phyloP scores from a whole-genome alignment of 108 stramenopile genomes.

The Pseudonitzschia multiseries region DNA sequence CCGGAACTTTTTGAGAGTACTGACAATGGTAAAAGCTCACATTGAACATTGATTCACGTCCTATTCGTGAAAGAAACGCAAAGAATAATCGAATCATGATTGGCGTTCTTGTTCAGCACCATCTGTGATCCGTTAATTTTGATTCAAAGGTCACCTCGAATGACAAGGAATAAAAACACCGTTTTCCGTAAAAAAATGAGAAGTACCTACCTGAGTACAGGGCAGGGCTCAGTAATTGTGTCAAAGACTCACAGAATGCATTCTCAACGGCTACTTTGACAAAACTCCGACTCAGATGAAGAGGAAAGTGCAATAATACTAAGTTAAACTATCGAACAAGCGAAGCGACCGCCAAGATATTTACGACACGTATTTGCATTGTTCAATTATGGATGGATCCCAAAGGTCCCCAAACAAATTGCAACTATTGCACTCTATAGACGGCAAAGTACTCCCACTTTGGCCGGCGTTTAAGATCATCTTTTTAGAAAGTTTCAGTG shows the following conservation, averaged over 20 bases:
- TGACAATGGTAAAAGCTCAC: neutral
- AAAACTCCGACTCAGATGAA: neutral
- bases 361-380: neutral
- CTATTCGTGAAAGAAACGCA: neutral
- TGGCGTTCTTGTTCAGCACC: no score
- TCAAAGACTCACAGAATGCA: neutral
- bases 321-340: neutral
- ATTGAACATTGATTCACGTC: neutral
- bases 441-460: no score
- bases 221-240: no score
- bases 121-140: no score
- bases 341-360: neutral
- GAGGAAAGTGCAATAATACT: neutral
- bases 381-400: no score
- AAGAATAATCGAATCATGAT: no score
- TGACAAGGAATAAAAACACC: neutral
- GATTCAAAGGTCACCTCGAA: neutral
- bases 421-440: no score
- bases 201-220: neutral
- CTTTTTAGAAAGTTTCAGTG: no score
- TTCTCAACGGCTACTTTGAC: neutral
- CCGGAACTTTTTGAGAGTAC: neutral
- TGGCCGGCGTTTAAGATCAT: no score
- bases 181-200: neutral
- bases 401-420: no score